Evolutionary conservation across 176 grass and related monocot species (phyloP).

Genomic region (Oryza brachyantha): DNA sequence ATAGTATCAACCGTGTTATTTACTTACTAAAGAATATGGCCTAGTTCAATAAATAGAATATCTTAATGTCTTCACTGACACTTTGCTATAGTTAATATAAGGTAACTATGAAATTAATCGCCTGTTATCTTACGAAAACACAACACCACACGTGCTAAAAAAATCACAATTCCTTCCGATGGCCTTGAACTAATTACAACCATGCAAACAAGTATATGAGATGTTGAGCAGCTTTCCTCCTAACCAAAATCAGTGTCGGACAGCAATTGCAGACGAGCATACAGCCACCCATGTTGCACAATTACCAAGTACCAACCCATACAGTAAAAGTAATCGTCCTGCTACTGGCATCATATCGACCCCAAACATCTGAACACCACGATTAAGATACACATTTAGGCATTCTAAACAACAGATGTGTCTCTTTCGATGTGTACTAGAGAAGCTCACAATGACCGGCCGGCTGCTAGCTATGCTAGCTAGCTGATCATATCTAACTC

Average conservation of each 20-base stretch:
- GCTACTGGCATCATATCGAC: neutral
- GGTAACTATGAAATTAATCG: neutral
- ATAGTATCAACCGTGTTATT: too few relatives aligned
- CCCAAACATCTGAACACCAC: conserved; percentile 6
- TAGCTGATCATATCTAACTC: too few relatives aligned
- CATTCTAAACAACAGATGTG: conserved; percentile 13
- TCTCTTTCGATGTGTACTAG: conserved; percentile 26
- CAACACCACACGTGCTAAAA: neutral
- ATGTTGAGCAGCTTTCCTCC: conserved; percentile 19
- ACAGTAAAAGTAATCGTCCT: neutral
- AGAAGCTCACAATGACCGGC: neutral
- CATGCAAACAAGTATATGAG: neutral
- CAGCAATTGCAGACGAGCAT: conserved; percentile 13
- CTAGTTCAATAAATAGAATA: too few relatives aligned
- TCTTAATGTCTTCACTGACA: too few relatives aligned
- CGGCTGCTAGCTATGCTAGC: neutral
- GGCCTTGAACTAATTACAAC: neutral
- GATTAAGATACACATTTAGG: conserved; percentile 6
- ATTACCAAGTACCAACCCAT: neutral
- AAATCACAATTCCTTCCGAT: neutral
- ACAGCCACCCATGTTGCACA: neutral
- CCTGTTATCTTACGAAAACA: neutral
- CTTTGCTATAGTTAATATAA: neutral
- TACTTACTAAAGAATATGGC: too few relatives aligned
- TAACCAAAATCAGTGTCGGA: conserved; percentile 14